Evolutionary conservation across 2,329 filamentous ascomycete species (phyloP).

Genomic region (Sphaerulina vaccinii): DNA sequence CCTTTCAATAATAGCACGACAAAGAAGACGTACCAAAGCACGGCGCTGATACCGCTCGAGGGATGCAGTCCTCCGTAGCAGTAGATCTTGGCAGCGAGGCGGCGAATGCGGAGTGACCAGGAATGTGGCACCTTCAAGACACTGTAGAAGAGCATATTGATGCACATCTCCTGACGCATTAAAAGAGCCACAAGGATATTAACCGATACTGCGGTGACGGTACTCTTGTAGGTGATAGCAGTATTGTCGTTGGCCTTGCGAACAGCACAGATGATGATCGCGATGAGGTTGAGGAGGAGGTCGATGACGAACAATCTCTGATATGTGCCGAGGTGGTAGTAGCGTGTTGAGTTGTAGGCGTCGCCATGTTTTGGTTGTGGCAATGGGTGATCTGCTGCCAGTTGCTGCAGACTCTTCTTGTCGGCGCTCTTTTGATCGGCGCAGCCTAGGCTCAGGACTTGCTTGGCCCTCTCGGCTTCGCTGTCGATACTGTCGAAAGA

Average conservation of each 20-base stretch:
- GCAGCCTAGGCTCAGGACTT: constrained; percentile 5
- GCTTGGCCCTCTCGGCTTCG: background rate
- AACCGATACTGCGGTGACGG: constrained; percentile 37
- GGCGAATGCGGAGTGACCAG: constrained; percentile 38
- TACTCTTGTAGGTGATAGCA: constrained; percentile 27
- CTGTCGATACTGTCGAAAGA: constrained; percentile 2
- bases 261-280: constrained; percentile 17
- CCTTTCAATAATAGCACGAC: constrained; percentile 35
- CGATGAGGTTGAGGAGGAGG: constrained; percentile 32
- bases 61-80: constrained; percentile 44
- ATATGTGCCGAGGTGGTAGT: constrained; percentile 36
- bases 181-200: constrained; percentile 39
- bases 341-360: constrained; percentile 28
- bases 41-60: constrained; percentile 39
- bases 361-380: constrained; percentile 20
- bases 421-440: constrained; percentile 25
- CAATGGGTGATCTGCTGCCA: constrained; percentile 25
- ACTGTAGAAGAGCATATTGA: constrained; percentile 42
- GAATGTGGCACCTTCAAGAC: constrained; percentile 36
- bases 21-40: constrained; percentile 48
- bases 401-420: constrained; percentile 24
- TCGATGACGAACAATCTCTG: constrained; percentile 34
- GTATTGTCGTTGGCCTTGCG: background rate
- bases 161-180: constrained; percentile 42
- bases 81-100: constrained; percentile 42